phyloP scores from a whole-genome alignment of 2,329 filamentous ascomycete genomes.

The Pseudogymnoascus sp. region DNA sequence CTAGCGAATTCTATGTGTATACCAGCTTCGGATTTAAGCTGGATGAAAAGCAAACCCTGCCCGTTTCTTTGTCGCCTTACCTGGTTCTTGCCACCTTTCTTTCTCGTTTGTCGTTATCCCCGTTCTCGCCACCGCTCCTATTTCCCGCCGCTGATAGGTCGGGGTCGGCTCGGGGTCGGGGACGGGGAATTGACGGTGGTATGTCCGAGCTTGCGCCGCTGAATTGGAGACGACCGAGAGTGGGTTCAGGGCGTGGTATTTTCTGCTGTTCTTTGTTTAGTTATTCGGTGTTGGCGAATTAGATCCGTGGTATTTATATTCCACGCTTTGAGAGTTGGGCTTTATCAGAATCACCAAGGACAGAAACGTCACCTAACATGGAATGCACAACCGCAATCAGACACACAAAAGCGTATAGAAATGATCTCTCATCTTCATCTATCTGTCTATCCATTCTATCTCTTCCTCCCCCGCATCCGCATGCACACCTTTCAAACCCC shows the following conservation, averaged over 20 bases:
- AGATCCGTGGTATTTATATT: not conserved
- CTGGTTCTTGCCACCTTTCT: too few species aligned
- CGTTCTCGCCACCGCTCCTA: too few species aligned
- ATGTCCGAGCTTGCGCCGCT: not conserved
- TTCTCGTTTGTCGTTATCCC: too few species aligned
- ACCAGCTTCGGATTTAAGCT: too few species aligned
- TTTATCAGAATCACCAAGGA: not conserved
- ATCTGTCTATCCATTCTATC: constrained; percentile 3
- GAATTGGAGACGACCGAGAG: too few species aligned
- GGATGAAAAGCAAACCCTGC: too few species aligned
- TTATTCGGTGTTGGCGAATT: not conserved
- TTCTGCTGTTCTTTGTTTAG: not conserved
- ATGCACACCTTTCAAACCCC: not conserved
- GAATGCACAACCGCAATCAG: not conserved
- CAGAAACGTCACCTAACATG: not conserved
- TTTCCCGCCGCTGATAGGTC: not conserved
- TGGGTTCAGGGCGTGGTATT: too few species aligned
- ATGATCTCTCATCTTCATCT: not conserved
- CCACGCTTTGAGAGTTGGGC: not conserved
- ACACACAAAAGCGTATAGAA: not conserved
- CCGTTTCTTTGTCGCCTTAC: too few species aligned
- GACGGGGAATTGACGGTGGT: not conserved
- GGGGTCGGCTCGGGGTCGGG: too few species aligned
- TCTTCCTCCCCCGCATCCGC: not conserved
- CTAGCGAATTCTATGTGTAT: too few species aligned